Base-by-base conservation (phyloP, 192 early-diverging fungal species). In the Podila horticola region DNA sequence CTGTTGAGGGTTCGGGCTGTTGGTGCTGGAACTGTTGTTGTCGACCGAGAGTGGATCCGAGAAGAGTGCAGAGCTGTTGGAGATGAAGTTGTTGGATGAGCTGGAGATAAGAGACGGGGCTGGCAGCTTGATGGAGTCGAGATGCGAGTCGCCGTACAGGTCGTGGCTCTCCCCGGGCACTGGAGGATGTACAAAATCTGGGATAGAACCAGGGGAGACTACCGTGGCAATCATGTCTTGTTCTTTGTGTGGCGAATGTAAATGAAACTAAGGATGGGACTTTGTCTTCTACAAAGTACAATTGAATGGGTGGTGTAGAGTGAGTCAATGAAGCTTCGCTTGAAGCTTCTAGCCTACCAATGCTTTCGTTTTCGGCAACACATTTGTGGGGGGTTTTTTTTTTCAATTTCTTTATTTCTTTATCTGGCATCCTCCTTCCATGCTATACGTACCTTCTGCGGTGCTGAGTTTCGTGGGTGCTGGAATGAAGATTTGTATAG, bases 161-260 rank as follows among this genome's bases (percentile, higher is more conserved):
- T 79, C 66, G 41, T 91, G 90, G 4, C 83, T 84, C 67, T 88
- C 85, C 10, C 89, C 89, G 52, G 90, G 88, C 12, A 90, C 79
- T 7, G 89, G 85, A 10, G 90, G 89, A 55, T 84, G 76, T 31
- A 90, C 86, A 71, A 87, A 89, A 11, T 89, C 85, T 31, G 87
- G 87, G 38, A 88, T 84, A 26, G 64, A 55, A 15, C 66, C 70
- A 64, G 76, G 76, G 10, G 76, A 57, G 11, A 72, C 51, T 9
- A 71, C 49, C 15, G 70, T 58, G 59, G 76, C 36, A 64, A 72
- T 69, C 76, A 79, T 79, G n/a, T 58, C 60, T 22, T 22, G 64
- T 51, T 17, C 24, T 52, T 49, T 66, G 24, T 52, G 15, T 29
- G 19, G 28, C 4, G 24, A 5, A 20, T 64, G 62, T 38, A 24